phyloP scores from a whole-genome alignment of 2,329 filamentous ascomycete genomes.

The Pseudocercospora vitis region DNA sequence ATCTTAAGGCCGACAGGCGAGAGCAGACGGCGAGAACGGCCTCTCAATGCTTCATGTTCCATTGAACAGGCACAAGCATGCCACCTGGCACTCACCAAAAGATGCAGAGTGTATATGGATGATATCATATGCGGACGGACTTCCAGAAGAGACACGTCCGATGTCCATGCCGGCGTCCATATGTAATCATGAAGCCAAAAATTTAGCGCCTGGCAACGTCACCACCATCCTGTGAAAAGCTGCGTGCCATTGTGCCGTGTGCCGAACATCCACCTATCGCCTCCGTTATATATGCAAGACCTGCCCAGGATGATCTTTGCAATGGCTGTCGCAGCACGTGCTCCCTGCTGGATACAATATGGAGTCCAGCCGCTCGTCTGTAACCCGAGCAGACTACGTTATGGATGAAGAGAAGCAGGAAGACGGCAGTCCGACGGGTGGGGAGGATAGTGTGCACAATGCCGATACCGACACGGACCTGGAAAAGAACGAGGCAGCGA shows the following conservation, averaged over 20 bases:
- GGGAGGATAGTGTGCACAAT: slow-evolving; percentile 2
- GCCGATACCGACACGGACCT: slow-evolving; percentile 12
- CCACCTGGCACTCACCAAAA: neutral
- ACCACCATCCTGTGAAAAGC: no score
- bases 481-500: slow-evolving; percentile 18
- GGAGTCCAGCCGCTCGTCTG: neutral
- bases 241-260: slow-evolving; percentile 1
- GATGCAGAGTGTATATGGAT: no score
- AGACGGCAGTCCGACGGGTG: slow-evolving; percentile 4
- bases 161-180: neutral
- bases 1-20: neutral
- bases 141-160: no score
- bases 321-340: neutral
- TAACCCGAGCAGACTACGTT: neutral
- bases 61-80: neutral
- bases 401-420: slow-evolving; percentile 15
- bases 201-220: neutral
- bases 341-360: neutral
- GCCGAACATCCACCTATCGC: neutral
- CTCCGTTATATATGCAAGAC: neutral
- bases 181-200: neutral
- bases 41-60: neutral
- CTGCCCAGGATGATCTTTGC: neutral
- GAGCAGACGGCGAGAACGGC: neutral
- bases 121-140: no score